Base-by-base conservation (phyloP, 352 stramenopile species). In the Detonula confervacea region DNA sequence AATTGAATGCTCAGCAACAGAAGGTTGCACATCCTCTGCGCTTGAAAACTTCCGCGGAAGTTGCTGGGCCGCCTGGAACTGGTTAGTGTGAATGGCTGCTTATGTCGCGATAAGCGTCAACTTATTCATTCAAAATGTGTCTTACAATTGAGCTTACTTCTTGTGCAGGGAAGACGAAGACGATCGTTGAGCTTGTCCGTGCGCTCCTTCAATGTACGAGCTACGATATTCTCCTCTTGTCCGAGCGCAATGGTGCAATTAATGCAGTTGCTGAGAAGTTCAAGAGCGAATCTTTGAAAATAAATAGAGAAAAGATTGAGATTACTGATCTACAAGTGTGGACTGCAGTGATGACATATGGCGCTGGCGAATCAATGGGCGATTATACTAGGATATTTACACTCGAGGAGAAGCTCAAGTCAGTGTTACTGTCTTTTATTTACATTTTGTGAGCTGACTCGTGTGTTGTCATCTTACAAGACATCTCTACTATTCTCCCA, bases 261-360 rank as follows among this genome's bases (percentile, higher is more conserved):
- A 76, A 86, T 74, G 79, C 79, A 24, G 65, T 86, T 25, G 79
- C 79, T 22, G 79, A 86, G 54, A 86, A 86, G 59, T 77, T 86
- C 20, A 56, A 65, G 25, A 49, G 70, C 24, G 39, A 52, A 18
- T 80, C 29, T 20, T 14, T 86, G 5, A 70, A 18, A 20, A 56
- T 35, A 8, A 47, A 54, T 47, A 49, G 65, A 56, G 42, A 65
- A n/a, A 51, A 55, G n/a, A 54, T 22, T 24, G 49, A 64, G 16
- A 70, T 85, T 9, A 62, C 18, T 20, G 61, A 85, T 78, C 30
- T 78, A 16, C 16, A 68, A 18, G 29, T 77, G 27, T 85, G 77
- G 77, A 37, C 20, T 8, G 62, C 56, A 5, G 16, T 85, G 0
- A 70, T 85, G 33, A 46, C 77, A 4, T 85, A 81, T 72, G 77